Base-by-base conservation (phyloP, 495 filamentous ascomycete species). In the Daldinia loculata region DNA sequence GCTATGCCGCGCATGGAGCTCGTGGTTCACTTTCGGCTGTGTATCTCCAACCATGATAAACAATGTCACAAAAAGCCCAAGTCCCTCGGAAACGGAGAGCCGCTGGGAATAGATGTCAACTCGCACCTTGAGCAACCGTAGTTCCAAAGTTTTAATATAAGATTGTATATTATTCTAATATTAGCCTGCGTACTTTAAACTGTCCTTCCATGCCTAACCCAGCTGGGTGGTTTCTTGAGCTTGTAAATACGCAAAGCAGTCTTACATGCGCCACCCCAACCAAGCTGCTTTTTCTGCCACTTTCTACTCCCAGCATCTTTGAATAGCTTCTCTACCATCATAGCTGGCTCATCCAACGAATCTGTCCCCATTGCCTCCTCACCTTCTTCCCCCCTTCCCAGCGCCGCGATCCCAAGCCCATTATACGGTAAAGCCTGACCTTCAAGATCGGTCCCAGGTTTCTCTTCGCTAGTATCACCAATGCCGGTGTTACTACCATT, bases 201-300 rank as follows among this genome's bases (percentile, higher is more conserved):
- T 34, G 58, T 55, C 57, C 59, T 76, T 26, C 34, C 57, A 15
- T 48, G 72, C 32, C 66, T 53, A 9, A 27, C n/a, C 56, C 62
- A 61, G 22, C 56, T 58, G 24, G 69, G 72, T 38, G 75, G 72
- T 30, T 70, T 70, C 66, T 70, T 75, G 9, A 75, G 66, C 53
- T 66, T 75, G 52, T 76, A 76, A 14, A 76, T 58, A 52, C 59
- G 58, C 12, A 76, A 67, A 12, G 65, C 60, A 11, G 75, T 60
- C 19, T 60, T 71, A 36, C 72, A 76, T 5, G 79, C 81, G 11
- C 81, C 80, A n/a, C 43, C 24, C 81, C 81, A 83, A 5, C 81
- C 81, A 22, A 83, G 68, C 74, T 78, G 74, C 59, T 80, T 71
- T 51, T 76, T 74, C 56, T 67, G 69, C 81, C 81, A 83, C 34